Conservation (phyloP, 2,329 filamentous ascomycete genomes). For the Fusarium zealandicum region DNA sequence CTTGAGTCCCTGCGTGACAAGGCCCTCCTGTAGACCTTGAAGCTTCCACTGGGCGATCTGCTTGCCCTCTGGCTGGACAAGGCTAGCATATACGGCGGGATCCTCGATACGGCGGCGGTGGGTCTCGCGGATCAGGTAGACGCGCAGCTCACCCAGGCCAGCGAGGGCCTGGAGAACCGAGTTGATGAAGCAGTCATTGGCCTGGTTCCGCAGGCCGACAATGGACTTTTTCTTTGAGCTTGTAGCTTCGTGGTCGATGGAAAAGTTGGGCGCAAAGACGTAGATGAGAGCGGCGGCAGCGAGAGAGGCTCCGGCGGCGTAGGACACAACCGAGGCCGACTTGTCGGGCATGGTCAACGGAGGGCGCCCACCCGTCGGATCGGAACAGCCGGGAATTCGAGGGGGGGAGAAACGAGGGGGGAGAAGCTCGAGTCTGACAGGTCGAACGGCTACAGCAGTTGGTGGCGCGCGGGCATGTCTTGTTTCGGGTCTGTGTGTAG, state of each 20-base stretch:
- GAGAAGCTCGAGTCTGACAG: slow-evolving; percentile 35
- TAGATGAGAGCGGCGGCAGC: slow-evolving; percentile 95
- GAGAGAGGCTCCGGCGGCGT: slow-evolving; percentile 93
- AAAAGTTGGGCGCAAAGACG: slow-evolving; percentile 96
- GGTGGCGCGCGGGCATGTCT: slow-evolving; percentile 37
- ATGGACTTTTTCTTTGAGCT: slow-evolving; percentile 79
- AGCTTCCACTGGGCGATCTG: slow-evolving; percentile 66
- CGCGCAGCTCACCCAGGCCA: slow-evolving; percentile 84
- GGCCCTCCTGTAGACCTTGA: slow-evolving; percentile 75
- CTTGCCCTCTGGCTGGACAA: slow-evolving; percentile 58
- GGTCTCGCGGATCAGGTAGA: slow-evolving; percentile 91
- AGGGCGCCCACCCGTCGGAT: slow-evolving; percentile 22
- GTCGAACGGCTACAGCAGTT: slow-evolving; percentile 35
- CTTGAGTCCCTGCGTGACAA: slow-evolving; percentile 88
- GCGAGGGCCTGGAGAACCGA: slow-evolving; percentile 93
- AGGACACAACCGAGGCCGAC: slow-evolving; percentile 68
- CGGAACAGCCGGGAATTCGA: slow-evolving; percentile 32
- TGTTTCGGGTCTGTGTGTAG: slow-evolving; percentile 12
- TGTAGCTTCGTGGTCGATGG: slow-evolving; percentile 82
- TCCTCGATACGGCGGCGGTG: slow-evolving; percentile 85
- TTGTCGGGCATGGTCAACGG: slow-evolving; percentile 48
- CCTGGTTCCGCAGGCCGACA: slow-evolving; percentile 86
- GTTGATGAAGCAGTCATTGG: slow-evolving; percentile 98
- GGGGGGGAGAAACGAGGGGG: slow-evolving; percentile 4
- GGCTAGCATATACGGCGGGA: slow-evolving; percentile 73